phyloP scores from a whole-genome alignment of 495 filamentous ascomycete genomes.

The Sporormia fimetaria region DNA sequence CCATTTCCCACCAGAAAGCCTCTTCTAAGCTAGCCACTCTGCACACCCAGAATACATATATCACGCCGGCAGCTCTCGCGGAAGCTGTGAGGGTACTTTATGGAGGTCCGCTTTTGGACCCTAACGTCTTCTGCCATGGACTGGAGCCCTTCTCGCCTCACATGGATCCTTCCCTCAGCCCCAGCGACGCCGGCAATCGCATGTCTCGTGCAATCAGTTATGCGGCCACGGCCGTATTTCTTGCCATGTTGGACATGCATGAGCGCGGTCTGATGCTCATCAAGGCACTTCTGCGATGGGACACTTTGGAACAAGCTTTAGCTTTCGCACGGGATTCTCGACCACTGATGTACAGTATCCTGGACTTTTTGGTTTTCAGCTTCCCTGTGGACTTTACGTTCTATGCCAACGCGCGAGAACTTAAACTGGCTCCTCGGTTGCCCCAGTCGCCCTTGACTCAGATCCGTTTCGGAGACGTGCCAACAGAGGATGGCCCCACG shows the following conservation, averaged over 20 bases:
- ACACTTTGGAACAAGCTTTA: slow-evolving; percentile 27
- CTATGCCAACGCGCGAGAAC: slow-evolving; percentile 26
- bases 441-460: slow-evolving; percentile 29
- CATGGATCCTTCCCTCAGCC: slow-evolving; percentile 3
- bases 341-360: background rate
- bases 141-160: slow-evolving; percentile 5
- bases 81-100: slow-evolving; percentile 31
- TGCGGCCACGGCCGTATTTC: slow-evolving; percentile 24
- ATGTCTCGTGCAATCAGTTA: slow-evolving; percentile 26
- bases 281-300: slow-evolving; percentile 28
- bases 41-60: slow-evolving; percentile 17
- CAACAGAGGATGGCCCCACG: slow-evolving; percentile 33
- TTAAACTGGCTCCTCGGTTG: slow-evolving; percentile 25
- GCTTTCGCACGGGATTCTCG: slow-evolving; percentile 21
- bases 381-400: slow-evolving; percentile 29
- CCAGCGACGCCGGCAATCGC: slow-evolving; percentile 22
- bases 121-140: slow-evolving; percentile 15
- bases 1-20: slow-evolving; percentile 2
- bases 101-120: slow-evolving; percentile 23
- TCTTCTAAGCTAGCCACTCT: slow-evolving; percentile 19
- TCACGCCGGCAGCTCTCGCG: slow-evolving; percentile 18
- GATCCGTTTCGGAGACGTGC: slow-evolving; percentile 57
- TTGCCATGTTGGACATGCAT: slow-evolving; percentile 19
- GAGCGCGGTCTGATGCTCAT: slow-evolving; percentile 24
- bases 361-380: slow-evolving; percentile 27